A percentile compares a stretch with the other conserved stretches of the same genome.
These are phyloP conservation scores for Podaxis mareebaensis DNA, from an alignment of 768 basidiomycete species.

Conservation along the genomic window DNA sequence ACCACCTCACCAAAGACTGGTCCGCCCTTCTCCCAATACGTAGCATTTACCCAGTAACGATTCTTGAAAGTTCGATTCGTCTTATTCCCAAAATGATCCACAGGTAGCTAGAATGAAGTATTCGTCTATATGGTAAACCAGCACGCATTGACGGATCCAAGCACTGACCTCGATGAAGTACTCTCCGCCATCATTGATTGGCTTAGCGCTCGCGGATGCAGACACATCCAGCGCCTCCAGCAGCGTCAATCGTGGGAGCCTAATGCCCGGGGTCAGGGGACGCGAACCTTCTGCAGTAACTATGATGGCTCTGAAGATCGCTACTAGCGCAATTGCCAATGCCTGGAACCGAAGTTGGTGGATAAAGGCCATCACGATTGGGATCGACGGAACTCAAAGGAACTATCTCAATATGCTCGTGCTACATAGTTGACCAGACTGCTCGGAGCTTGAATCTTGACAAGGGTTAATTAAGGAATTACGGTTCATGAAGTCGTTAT, in stretches of 20 bases:
- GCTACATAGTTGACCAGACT: not conserved
- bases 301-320: not conserved
- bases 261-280: not conserved
- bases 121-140: not conserved
- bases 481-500: not conserved
- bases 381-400: not conserved
- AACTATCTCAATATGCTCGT: not conserved
- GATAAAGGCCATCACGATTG: not conserved
- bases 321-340: not conserved
- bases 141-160: too few relatives aligned
- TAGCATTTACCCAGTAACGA: constrained; percentile 50
- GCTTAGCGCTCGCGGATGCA: not conserved
- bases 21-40: constrained; percentile 47
- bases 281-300: not conserved
- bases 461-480: not conserved
- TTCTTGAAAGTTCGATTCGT: constrained; percentile 39
- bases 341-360: not conserved
- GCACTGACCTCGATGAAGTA: constrained; percentile 9
- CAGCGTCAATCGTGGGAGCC: not conserved
- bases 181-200: constrained; percentile 3
- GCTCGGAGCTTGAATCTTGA: not conserved
- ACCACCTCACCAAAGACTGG: constrained; percentile 43
- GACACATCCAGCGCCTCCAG: not conserved
- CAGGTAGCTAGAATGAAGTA: constrained; percentile 35
- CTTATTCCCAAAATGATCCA: constrained; percentile 44